phyloP scores from a whole-genome alignment of 1,139 yeast genomes.

The Kodamaea alishanica region DNA sequence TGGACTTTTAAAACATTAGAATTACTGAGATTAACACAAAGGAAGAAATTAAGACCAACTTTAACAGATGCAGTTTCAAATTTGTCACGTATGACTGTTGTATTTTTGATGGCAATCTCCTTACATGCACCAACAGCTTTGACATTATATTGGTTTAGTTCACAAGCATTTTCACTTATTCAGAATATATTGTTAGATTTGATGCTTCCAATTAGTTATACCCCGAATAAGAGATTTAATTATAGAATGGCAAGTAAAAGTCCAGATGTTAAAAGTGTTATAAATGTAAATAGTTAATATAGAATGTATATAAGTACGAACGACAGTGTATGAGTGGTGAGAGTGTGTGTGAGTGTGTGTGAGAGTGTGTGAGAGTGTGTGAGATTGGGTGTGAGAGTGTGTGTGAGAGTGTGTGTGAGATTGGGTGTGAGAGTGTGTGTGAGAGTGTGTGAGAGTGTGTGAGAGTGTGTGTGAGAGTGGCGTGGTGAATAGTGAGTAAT shows the following conservation, averaged over 20 bases:
- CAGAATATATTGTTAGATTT: slow-evolving; percentile 76
- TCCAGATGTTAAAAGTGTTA: slow-evolving; percentile 3
- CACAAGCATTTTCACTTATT: slow-evolving; percentile 67
- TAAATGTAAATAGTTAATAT: slow-evolving; percentile 2
- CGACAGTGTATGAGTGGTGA: background rate
- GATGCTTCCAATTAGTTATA: slow-evolving; percentile 55
- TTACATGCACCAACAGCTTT: slow-evolving; percentile 84
- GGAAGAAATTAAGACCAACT: slow-evolving; percentile 50
- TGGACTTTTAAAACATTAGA: slow-evolving; percentile 62
- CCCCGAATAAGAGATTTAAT: slow-evolving; percentile 38
- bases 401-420: no score
- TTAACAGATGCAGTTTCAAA: slow-evolving; percentile 59
- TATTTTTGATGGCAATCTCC: slow-evolving; percentile 78
- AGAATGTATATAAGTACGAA: background rate
- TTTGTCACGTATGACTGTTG: slow-evolving; percentile 68
- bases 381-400: no score
- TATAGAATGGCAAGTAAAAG: slow-evolving; percentile 10
- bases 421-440: no score
- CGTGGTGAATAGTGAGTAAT: no score
- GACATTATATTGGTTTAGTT: slow-evolving; percentile 81
- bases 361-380: background rate
- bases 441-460: no score
- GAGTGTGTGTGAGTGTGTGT: background rate
- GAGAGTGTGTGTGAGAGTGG: no score
- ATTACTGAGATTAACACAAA: slow-evolving; percentile 35